These are phyloP conservation scores for Kokia cookei DNA, from an alignment of 441 rosid genomes.

Conservation along the genomic window DNA sequence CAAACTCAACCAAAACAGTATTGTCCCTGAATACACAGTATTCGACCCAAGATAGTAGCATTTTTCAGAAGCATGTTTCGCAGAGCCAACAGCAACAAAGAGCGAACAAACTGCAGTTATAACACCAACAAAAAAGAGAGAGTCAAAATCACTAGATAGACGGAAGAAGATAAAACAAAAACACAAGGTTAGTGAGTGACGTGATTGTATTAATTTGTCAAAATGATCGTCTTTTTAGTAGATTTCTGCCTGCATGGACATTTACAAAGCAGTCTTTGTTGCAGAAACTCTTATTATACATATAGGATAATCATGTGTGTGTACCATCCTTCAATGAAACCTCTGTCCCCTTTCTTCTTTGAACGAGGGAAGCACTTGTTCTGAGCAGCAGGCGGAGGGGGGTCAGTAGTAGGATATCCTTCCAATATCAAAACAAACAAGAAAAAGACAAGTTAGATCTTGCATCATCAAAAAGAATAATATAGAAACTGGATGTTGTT, in stretches of 20 bases:
- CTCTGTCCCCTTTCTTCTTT: slow-evolving; percentile 51
- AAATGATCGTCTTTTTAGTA: neutral
- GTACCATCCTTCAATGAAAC: slow-evolving; percentile 61
- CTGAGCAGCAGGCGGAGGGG: slow-evolving; percentile 12
- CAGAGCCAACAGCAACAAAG: slow-evolving; percentile 72
- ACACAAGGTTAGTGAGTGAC: neutral
- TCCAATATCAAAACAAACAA: neutral
- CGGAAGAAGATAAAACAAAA: neutral
- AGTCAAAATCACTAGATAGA: neutral
- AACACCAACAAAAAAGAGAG: neutral
- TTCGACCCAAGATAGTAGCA: neutral
- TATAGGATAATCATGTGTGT: no score
- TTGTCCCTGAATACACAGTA: no score
- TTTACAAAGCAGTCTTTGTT: neutral
- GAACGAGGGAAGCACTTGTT: slow-evolving; percentile 26
- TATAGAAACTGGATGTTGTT: neutral
- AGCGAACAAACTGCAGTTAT: slow-evolving; percentile 43
- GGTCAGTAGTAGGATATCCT: slow-evolving; percentile 36
- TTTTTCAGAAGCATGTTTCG: slow-evolving; percentile 41
- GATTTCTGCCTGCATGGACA: neutral
- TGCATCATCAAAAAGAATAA: neutral
- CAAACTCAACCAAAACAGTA: neutral
- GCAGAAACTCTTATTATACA: no score
- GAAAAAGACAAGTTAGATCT: neutral
- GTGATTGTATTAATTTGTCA: neutral